A percentile compares a stretch with the other conserved stretches of the same genome.
phyloP scores from a whole-genome alignment of 1,284 basidiomycete species.

The Golubevia pallescens region DNA sequence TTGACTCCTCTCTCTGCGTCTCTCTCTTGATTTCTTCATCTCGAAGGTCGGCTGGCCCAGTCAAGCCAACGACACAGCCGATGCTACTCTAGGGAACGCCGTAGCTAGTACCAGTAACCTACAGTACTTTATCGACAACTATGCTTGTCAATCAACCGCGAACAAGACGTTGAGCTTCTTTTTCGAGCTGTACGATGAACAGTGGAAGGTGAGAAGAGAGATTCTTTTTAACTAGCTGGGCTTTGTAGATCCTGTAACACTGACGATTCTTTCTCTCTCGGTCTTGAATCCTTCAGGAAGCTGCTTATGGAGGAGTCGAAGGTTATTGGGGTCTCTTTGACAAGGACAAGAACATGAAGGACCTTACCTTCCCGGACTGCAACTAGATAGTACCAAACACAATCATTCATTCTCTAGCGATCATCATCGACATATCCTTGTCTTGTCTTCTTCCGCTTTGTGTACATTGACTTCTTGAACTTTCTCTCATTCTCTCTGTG shows the following conservation, averaged over 20 bases:
- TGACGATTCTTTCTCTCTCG: not conserved
- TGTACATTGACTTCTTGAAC: too few relatives aligned
- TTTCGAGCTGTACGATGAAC: slow-evolving; percentile 28
- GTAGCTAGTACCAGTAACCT: slow-evolving; percentile 17
- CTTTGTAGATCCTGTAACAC: too few relatives aligned
- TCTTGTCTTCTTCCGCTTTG: too few relatives aligned
- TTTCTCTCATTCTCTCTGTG: too few relatives aligned
- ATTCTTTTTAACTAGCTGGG: not conserved
- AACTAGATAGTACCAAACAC: too few relatives aligned
- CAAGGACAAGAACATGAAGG: slow-evolving; percentile 21
- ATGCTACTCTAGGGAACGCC: slow-evolving; percentile 15
- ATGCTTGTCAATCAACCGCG: slow-evolving; percentile 21
- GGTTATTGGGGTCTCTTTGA: slow-evolving; percentile 34
- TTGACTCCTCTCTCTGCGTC: not conserved
- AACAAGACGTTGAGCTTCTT: slow-evolving; percentile 26
- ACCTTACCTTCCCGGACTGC: slow-evolving; percentile 22
- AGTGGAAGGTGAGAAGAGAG: slow-evolving; percentile 17
- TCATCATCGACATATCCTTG: too few relatives aligned
- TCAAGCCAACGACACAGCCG: slow-evolving; percentile 18
- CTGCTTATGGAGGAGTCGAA: slow-evolving; percentile 23
- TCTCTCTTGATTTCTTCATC: not conserved
- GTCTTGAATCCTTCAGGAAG: not conserved
- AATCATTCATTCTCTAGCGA: too few relatives aligned
- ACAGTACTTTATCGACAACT: slow-evolving; percentile 26
- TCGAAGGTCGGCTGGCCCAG: slow-evolving; percentile 19